phyloP scores from a whole-genome alignment of 371 early-diverging fungal species.

The Neoconidiobolus thromboides region DNA sequence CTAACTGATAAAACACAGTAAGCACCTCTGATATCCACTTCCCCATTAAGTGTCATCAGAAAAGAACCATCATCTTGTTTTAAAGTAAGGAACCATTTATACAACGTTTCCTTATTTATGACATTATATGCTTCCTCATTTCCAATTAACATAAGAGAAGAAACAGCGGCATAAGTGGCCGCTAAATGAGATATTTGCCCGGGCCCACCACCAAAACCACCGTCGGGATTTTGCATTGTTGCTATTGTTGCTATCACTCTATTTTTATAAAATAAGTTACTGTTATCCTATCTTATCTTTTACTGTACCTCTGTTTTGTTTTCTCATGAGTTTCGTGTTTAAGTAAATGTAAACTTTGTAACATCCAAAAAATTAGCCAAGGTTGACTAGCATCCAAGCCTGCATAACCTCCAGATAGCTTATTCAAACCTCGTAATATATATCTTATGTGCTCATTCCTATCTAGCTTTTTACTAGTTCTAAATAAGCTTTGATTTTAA shows the following conservation, averaged over 20 bases:
- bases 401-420: constrained; percentile 9
- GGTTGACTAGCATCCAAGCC: constrained; percentile 75
- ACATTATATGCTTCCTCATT: constrained; percentile 44
- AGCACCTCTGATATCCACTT: constrained; percentile 80
- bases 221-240: constrained; percentile 43
- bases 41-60: constrained; percentile 77
- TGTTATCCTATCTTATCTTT: background rate
- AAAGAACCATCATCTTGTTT: constrained; percentile 85
- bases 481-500: no score
- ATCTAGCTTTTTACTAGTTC: background rate
- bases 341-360: constrained; percentile 64
- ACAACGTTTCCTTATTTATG: constrained; percentile 45
- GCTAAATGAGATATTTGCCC: constrained; percentile 67
- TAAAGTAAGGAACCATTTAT: constrained; percentile 53
- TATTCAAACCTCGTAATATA: background rate
- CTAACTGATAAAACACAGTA: constrained; percentile 82
- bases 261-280: background rate
- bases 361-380: constrained; percentile 82
- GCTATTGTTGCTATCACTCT: constrained; percentile 41
- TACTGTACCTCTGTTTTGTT: constrained; percentile 21
- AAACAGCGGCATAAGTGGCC: constrained; percentile 70
- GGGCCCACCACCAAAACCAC: constrained; percentile 79
- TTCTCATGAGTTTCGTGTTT: constrained; percentile 21
- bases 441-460: background rate
- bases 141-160: constrained; percentile 49